Percentiles rank a stretch among this genome's conserved stretches.
Evolutionary conservation across 2,329 filamentous ascomycete genomes (phyloP).

Genomic region (Cladophialophora psammophila): DNA sequence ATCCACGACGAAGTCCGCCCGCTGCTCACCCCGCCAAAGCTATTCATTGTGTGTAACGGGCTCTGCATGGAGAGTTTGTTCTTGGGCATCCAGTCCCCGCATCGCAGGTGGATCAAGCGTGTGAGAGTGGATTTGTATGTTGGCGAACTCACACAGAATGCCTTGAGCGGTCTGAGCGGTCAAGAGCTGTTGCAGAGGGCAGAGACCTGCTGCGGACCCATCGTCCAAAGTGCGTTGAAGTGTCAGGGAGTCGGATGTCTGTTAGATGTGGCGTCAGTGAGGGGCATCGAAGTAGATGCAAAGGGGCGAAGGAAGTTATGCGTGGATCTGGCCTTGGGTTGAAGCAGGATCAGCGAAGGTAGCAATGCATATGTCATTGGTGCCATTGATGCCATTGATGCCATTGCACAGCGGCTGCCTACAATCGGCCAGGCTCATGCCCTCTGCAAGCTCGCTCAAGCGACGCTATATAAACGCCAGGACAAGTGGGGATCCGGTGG

Average conservation of each 20-base stretch:
- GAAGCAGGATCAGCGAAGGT: not conserved
- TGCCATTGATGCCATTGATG: not conserved
- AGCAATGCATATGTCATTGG: not conserved
- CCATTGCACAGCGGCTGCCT: not conserved
- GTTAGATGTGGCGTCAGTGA: slow-evolving; percentile 10
- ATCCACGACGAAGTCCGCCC: slow-evolving; percentile 28
- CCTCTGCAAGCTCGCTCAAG: not conserved
- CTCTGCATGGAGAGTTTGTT: slow-evolving; percentile 28
- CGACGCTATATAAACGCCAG: not conserved
- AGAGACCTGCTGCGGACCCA: slow-evolving; percentile 23
- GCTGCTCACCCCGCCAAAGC: slow-evolving; percentile 20
- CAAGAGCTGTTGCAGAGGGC: slow-evolving; percentile 17
- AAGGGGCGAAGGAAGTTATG: slow-evolving; percentile 18
- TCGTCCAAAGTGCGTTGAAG: slow-evolving; percentile 29
- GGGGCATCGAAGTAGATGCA: slow-evolving; percentile 15
- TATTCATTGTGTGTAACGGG: slow-evolving; percentile 24
- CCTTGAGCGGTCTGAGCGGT: slow-evolving; percentile 7
- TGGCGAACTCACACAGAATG: slow-evolving; percentile 1
- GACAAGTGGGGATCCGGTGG: not conserved
- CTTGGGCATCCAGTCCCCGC: slow-evolving; percentile 9
- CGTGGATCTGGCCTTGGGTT: slow-evolving; percentile 19
- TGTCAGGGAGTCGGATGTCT: slow-evolving; percentile 20
- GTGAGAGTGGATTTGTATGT: slow-evolving; percentile 27
- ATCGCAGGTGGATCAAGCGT: slow-evolving; percentile 18
- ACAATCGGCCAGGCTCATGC: not conserved